Percentiles rank a stretch among this genome's conserved stretches.
phyloP scores from a whole-genome alignment of 495 filamentous ascomycete genomes.

The Aspergillus incahuasiensis region DNA sequence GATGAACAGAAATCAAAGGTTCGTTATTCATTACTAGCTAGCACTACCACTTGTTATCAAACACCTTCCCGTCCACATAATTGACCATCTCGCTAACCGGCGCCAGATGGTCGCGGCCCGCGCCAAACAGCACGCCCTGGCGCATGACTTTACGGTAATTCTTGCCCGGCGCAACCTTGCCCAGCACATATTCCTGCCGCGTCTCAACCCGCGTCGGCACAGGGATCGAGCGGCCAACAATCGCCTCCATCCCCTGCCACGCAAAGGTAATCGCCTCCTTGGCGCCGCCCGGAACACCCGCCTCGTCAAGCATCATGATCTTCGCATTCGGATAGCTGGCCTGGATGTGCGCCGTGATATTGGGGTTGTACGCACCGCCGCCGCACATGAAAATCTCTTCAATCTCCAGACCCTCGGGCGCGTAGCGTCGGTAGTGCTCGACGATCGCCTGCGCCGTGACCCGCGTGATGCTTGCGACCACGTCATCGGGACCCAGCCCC shows the following conservation, averaged over 20 bases:
- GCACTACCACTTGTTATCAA: constrained; percentile 42
- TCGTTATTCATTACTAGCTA: neutral
- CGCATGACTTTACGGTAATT: constrained; percentile 50
- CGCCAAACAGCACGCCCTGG: constrained; percentile 47
- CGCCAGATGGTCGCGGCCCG: constrained; percentile 37
- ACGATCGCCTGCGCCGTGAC: constrained; percentile 55
- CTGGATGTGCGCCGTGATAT: constrained; percentile 49
- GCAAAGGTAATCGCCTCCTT: constrained; percentile 58
- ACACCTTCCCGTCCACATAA: constrained; percentile 40
- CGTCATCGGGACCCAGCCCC: constrained; percentile 43
- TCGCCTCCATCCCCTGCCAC: constrained; percentile 52
- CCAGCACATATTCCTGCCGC: constrained; percentile 42
- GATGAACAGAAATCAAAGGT: too few relatives aligned
- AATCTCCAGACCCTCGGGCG: constrained; percentile 36
- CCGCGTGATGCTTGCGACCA: constrained; percentile 52
- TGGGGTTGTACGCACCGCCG: constrained; percentile 54
- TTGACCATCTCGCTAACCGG: constrained; percentile 47
- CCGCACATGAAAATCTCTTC: constrained; percentile 58
- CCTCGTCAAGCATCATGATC: constrained; percentile 52
- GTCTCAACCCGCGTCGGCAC: constrained; percentile 50
- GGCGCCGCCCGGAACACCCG: constrained; percentile 47
- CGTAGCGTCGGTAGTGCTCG: constrained; percentile 50
- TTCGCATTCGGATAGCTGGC: constrained; percentile 41
- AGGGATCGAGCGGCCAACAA: constrained; percentile 48
- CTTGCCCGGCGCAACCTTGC: constrained; percentile 49